A percentile compares a stretch with the other conserved stretches of the same genome.
Conservation (phyloP, 148 eudicot genomes). For the Nyssa sinensis region DNA sequence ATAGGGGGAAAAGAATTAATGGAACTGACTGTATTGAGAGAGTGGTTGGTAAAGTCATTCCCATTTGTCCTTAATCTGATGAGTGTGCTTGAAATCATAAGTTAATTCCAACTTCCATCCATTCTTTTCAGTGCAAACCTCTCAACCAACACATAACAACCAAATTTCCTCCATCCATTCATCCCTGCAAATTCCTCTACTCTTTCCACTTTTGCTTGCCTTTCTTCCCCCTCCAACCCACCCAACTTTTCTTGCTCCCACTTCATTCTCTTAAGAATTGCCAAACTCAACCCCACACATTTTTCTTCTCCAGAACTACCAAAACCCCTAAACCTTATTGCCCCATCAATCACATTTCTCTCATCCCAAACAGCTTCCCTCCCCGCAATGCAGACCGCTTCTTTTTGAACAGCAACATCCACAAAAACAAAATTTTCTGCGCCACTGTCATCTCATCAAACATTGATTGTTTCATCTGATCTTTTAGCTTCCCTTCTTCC, state of each 20-base stretch:
- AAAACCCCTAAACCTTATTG: constrained; percentile 36
- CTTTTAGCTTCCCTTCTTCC: constrained; percentile 21
- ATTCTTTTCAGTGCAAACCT: constrained; percentile 49
- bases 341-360: constrained; percentile 22
- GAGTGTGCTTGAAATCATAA: constrained; percentile 52
- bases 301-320: constrained; percentile 19
- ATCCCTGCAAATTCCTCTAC: constrained; percentile 34
- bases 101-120: constrained; percentile 54
- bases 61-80: constrained; percentile 50
- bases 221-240: constrained; percentile 36
- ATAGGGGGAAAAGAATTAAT: no score
- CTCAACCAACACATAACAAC: constrained; percentile 63
- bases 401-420: constrained; percentile 30
- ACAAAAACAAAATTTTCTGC: constrained; percentile 26
- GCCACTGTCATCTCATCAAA: constrained; percentile 38
- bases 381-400: constrained; percentile 26
- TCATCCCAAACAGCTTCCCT: constrained; percentile 37
- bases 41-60: constrained; percentile 27
- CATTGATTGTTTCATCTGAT: constrained; percentile 28
- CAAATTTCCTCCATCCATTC: constrained; percentile 47
- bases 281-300: constrained; percentile 37
- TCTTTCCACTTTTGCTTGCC: constrained; percentile 34
- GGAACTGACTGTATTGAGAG: no score
- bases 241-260: constrained; percentile 50
- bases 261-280: constrained; percentile 36